Base-by-base conservation (phyloP, 257 asterid genomes). In the Solanum pennellii region DNA sequence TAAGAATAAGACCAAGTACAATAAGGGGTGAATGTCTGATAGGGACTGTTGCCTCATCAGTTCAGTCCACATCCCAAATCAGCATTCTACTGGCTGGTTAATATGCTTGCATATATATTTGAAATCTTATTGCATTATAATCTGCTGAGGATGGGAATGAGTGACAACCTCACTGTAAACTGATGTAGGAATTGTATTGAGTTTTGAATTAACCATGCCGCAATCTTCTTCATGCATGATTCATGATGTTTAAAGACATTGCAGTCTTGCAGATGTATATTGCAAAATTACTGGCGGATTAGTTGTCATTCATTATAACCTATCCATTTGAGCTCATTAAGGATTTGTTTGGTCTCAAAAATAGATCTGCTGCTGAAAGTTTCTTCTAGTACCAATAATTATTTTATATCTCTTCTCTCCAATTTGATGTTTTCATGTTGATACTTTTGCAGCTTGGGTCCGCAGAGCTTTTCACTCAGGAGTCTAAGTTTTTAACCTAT, bases 391-490 rank as follows among this genome's bases (percentile, higher is more conserved):
- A 31, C 18, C 45, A 29, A 49, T 47, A 82, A 45, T 45, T 44
- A 1, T 79, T 25, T 27, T 29, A 6, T 9, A 29, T 27, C 71
- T 80, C 69, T 66, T 66, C 68, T 82, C 18, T 29, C 68, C 45
- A 41, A 7, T 69, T 82, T 83, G 56, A 71, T 83, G 87, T 87
- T 74, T 80, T 89, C 65, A 77, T 68, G 72, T 84, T 62, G 84
- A 59, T 91, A 52, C 44, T 13, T 65, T 86, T 92, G 92, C 96
- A 97, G 99, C 96, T 94, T 85, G 98, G 99, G 86, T 95, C 99
- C 65, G 98, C 98, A 12, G 99, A 95, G 87, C 90, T 94, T 56
- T 97, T 94, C 87, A 90, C 94, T 65, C 86, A 95, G 72, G 98
- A 94, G 16, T 97, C 99, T 15, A 94, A 97, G 88, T 91, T 91